A percentile compares a stretch with the other conserved stretches of the same genome.
These are phyloP conservation scores for Melaleuca quinquenervia DNA, from an alignment of 345 rosid genomes.

Conservation along the genomic window DNA sequence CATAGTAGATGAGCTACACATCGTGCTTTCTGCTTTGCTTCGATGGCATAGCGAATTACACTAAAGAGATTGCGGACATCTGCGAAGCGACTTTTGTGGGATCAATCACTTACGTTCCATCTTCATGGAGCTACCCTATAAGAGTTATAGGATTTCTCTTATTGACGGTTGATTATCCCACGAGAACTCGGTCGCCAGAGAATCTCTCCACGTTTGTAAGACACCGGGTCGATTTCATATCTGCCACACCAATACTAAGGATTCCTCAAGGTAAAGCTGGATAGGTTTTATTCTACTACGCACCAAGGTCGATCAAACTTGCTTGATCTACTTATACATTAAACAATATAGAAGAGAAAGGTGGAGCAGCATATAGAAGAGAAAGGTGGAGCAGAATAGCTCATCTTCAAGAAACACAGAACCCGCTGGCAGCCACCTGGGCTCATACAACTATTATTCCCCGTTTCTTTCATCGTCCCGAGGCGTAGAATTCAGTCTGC, in stretches of 20 bases:
- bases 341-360: neutral
- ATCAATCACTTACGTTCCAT: neutral
- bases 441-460: neutral
- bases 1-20: too few relatives aligned
- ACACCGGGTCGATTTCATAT: neutral
- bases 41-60: neutral
- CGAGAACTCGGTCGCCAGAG: neutral
- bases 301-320: neutral
- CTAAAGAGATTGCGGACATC: too few relatives aligned
- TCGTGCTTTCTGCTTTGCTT: neutral
- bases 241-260: neutral
- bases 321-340: neutral
- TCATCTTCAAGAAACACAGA: neutral
- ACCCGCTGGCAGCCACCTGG: neutral
- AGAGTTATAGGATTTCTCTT: neutral
- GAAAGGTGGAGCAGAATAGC: neutral
- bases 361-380: neutral
- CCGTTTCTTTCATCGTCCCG: too few relatives aligned
- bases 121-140: neutral
- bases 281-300: neutral
- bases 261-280: neutral
- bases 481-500: neutral
- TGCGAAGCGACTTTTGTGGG: neutral
- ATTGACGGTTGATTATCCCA: rapidly evolving
- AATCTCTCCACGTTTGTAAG: neutral